Base-by-base conservation (phyloP, 2,329 filamentous ascomycete genomes). In the Pyricularia pennisetigena region DNA sequence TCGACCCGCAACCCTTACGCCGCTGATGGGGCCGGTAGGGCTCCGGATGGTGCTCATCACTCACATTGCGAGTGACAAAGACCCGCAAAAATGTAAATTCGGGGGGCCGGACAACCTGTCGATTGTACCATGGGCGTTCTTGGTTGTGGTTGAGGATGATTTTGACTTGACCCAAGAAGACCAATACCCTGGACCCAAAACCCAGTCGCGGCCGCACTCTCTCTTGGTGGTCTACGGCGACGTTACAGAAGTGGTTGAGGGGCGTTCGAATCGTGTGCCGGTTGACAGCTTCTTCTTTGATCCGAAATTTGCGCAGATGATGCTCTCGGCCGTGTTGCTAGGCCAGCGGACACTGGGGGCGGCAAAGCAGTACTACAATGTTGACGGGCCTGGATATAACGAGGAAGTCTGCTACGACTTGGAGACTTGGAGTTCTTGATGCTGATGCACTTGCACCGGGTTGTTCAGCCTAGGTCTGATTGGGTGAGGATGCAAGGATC, bases 41-140 rank as follows among this genome's bases (percentile, higher is more conserved):
- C 57, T 67, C 12, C 57, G 57, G 57, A 30, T 29, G 30, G 66
- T 67, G 30, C 57, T 67, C n/a, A 20, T 64, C 59, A 64, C 66
- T n/a, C 66, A 67, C 66, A 54, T 67, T 30, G 66, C 66, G 29
- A 64, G 49, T 30, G 66, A 67, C 59, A 67, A 67, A 26, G 66
- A 67, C 66, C 57, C 59, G 57, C n/a, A 26, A 4, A 30, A 61
- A 6, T 63, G 30, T 23, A 23, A 26, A 24, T 64, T 64, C 26
- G 66, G 66, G 24, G 66, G 66, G 6, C 57, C 59, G 3, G 66
- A 63, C 57, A 64, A 67, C 66, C 29, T 67, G 12, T 61, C 57
- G 29, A 49, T 67, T 61, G 57, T 67, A 35, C 66, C 66, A 7
- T 67, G 66, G 66, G 66, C 66, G 24, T 67, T 67, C 32, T 30